A percentile compares a stretch with the other conserved stretches of the same genome.
phyloP scores from a whole-genome alignment of 179 eudicot species.

The Drosera spatulata region DNA sequence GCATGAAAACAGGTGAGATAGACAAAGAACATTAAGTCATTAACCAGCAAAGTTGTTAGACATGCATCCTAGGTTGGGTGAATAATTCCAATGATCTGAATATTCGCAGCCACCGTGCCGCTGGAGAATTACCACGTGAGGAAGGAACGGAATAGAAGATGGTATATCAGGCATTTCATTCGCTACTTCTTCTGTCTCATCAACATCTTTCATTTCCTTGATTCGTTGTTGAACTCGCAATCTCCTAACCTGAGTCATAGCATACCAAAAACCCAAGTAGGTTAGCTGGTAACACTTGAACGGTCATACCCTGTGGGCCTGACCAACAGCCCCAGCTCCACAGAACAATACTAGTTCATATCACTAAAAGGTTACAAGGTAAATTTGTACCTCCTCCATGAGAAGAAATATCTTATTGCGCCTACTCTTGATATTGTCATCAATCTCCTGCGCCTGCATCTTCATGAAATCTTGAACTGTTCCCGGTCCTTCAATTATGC shows the following conservation, averaged over 20 bases:
- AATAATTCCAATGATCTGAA: too few relatives aligned
- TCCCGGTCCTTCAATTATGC: conserved; percentile 96
- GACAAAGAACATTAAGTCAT: too few relatives aligned
- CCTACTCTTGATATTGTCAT: conserved; percentile 77
- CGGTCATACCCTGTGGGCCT: too few relatives aligned
- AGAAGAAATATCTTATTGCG: conserved; percentile 94
- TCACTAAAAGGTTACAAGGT: too few relatives aligned
- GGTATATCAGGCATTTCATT: conserved; percentile 88
- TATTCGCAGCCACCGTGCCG: neutral
- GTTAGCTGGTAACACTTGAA: too few relatives aligned
- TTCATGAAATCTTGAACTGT: conserved; percentile 76
- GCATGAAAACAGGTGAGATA: too few relatives aligned
- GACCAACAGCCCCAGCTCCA: too few relatives aligned
- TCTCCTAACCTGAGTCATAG: conserved; percentile 57
- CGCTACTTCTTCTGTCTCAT: conserved; percentile 36
- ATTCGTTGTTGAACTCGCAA: conserved; percentile 77
- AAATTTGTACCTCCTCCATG: conserved; percentile 79
- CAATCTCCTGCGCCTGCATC: conserved; percentile 77
- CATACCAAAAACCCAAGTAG: neutral
- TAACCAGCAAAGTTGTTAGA: too few relatives aligned
- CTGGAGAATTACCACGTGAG: conserved; percentile 50
- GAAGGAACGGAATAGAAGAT: conserved; percentile 86
- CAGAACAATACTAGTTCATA: too few relatives aligned
- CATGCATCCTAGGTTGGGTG: too few relatives aligned
- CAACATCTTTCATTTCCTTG: conserved; percentile 36